Conservation (phyloP, 208 protist species). For the Balamuthia mandrillaris region DNA sequence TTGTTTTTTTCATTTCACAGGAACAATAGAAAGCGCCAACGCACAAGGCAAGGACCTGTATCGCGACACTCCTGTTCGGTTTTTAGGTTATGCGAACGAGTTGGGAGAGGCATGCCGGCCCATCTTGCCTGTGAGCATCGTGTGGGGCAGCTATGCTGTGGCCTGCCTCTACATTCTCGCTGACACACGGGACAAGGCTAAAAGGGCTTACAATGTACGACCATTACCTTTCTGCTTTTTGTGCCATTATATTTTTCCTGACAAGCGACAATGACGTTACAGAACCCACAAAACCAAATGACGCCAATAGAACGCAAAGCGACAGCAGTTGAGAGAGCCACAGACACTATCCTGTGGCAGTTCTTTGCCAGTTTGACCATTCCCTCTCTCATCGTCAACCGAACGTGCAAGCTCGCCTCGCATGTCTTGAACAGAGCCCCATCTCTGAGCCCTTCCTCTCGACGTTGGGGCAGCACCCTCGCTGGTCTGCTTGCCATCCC, state of each 20-base stretch:
- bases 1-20: too few species aligned
- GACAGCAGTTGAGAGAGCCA: background rate
- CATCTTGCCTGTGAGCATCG: background rate
- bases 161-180: conserved; percentile 33
- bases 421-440: background rate
- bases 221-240: background rate
- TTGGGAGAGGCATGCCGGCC: conserved; percentile 33
- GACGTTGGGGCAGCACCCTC: background rate
- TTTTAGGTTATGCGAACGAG: conserved; percentile 40
- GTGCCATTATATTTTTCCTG: background rate
- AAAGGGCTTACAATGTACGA: background rate
- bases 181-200: conserved; percentile 35
- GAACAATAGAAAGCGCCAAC: too few species aligned
- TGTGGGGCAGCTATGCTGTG: conserved; percentile 21
- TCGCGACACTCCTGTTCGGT: conserved; percentile 20
- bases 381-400: conserved; percentile 42
- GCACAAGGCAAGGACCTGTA: background rate
- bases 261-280: background rate
- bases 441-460: background rate
- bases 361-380: conserved; percentile 13
- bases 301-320: background rate
- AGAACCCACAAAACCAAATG: background rate
- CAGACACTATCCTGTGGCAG: conserved; percentile 43
- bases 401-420: background rate
- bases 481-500: conserved; percentile 30